Percentiles rank a stretch among this genome's conserved stretches.
phyloP scores from a whole-genome alignment of 805 yeast genomes.

The Starmerella scarabaei region DNA sequence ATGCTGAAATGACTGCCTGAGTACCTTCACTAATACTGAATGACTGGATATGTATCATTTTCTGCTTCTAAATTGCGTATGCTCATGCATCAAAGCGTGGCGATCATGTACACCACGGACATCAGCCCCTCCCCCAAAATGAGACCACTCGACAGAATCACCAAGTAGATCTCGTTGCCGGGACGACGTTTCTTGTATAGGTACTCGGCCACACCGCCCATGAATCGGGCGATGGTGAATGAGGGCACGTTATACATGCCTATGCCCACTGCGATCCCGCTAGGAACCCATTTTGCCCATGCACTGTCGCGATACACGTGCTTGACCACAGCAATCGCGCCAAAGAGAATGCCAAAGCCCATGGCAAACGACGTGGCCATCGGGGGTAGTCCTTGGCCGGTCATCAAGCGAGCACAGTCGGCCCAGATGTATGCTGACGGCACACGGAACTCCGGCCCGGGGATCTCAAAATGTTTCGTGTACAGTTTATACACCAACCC shows the following conservation, averaged over 20 bases:
- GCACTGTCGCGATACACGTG: conserved; percentile 12
- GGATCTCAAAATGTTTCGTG: conserved; percentile 71
- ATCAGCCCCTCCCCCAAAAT: conserved; percentile 90
- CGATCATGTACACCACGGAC: conserved; percentile 70
- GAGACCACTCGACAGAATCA: conserved; percentile 81
- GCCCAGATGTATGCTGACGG: conserved; percentile 97
- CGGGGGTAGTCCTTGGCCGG: conserved; percentile 83
- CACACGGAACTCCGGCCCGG: conserved; percentile 65
- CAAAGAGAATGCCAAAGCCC: conserved; percentile 52
- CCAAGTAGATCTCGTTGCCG: conserved; percentile 54
- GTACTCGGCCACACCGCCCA: conserved; percentile 68
- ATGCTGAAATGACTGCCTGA: too few relatives aligned
- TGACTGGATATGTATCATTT: too few relatives aligned
- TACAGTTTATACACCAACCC: conserved; percentile 73
- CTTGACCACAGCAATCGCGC: conserved; percentile 45
- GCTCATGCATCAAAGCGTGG: conserved; percentile 32
- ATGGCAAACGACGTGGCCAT: conserved; percentile 55
- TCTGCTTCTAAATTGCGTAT: too few relatives aligned
- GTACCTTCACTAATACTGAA: too few relatives aligned
- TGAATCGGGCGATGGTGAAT: conserved; percentile 81
- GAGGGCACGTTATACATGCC: conserved; percentile 92
- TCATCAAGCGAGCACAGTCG: conserved; percentile 84
- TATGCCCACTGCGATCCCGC: conserved; percentile 94
- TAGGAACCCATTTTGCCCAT: conserved; percentile 49
- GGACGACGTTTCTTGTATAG: conserved; percentile 31